Evolutionary conservation across 2,329 filamentous ascomycete genomes (phyloP), one percentile per base, ranked within the genome.

Genomic region (Aspergillus pseudoviridinutans): DNA sequence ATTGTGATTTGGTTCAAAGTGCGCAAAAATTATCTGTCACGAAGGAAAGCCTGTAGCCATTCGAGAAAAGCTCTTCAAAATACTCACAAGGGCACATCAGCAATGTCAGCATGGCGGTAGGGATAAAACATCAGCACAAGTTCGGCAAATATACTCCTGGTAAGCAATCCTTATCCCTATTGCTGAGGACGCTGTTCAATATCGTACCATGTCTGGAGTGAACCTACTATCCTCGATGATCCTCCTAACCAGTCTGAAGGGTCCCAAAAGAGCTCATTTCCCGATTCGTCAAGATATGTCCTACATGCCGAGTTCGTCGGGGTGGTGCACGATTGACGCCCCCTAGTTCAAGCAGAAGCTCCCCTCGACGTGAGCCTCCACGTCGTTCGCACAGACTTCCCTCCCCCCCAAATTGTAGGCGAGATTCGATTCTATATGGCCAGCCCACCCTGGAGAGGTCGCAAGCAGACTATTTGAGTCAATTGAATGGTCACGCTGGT

Each of bases 41-140:
- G 78, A 81, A 62, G 76, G 76, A 5, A 81, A 81, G 60, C 79
- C 79, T n/a, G 79, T 81, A 29, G 79, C 79, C n/a, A 77, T 81
- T 50, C 74, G 78, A 20, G 79, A 81, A 62, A 79, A 80, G 58
- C 63, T 81, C 7, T 81, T 80, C 68, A 79, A 80, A 58, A 79
- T 81, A 53, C 70, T 81, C 53, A 80, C 78, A 44, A 76, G 71
- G 51, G 79, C 79, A 49, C 79, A 81, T 61, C 76, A 78, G 49
- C 76, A 79, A 65, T 80, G 79, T 47, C 77, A 80, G 55, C 79
- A 81, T 64, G 79, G 79, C 53, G 79, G 79, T n/a, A 73, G 79
- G 53, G 79, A 81, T 66, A 81, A 81, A 62, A 81, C 79, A 20
- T 81, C 79, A n/a, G 77, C 77, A 9, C 76, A 80, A 58, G 79